Percentiles rank a stretch among this genome's conserved stretches.
These are phyloP conservation scores for Carex scoparia DNA, from an alignment of 176 grass and related monocot species.

Conservation along the genomic window DNA sequence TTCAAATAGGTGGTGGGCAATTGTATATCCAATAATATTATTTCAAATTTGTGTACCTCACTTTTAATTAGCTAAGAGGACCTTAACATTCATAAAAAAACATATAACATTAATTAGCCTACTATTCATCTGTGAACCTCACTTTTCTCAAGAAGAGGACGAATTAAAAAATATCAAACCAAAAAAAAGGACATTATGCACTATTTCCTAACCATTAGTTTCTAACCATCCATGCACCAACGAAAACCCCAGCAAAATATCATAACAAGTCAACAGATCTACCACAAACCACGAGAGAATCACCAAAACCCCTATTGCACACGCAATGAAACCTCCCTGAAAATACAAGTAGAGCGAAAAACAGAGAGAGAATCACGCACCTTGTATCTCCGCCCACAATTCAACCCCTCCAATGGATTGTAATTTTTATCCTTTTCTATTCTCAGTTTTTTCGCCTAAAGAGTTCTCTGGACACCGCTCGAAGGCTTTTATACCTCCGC, in stretches of 20 bases:
- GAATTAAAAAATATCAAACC: neutral
- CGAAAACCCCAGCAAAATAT: neutral
- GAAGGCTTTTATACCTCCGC: neutral
- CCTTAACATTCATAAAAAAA: neutral
- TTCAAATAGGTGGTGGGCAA: neutral
- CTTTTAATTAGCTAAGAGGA: too few species aligned
- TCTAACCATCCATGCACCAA: neutral
- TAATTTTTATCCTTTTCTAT: neutral
- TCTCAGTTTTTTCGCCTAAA: constrained; percentile 12
- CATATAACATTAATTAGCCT: neutral
- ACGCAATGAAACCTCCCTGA: neutral
- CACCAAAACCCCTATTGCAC: neutral
- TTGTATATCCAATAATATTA: neutral
- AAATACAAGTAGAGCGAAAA: neutral
- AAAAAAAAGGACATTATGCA: neutral
- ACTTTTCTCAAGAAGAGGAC: neutral
- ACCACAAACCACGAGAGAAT: neutral
- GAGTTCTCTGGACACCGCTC: neutral
- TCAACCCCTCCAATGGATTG: neutral
- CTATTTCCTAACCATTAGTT: neutral
- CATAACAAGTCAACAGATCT: constrained; percentile 24
- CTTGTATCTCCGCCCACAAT: neutral
- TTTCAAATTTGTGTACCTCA: too few species aligned
- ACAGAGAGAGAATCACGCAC: neutral
- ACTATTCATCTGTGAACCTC: neutral